Evolutionary conservation across 208 protist species (phyloP), one percentile per base, ranked within the genome.

Genomic region (Crithidia brevicula): DNA sequence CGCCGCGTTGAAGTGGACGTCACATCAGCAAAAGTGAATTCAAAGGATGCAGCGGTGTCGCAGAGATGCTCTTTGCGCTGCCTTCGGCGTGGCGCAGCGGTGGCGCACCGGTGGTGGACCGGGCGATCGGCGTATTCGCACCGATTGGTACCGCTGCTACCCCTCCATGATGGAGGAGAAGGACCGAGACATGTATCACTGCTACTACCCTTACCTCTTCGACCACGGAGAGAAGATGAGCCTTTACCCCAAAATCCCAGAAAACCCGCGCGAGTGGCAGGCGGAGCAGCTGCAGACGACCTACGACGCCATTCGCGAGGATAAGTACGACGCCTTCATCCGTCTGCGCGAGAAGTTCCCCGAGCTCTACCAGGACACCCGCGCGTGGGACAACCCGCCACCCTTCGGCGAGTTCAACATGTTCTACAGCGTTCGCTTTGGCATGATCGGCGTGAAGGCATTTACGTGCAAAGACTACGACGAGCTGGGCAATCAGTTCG

Each of bases 351-450:
- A 96, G 49, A 97, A 97, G 72, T 97, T 97, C 64, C 93, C 93
- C 4, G 90, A 97, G 73, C 81, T 97, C 33, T 97, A 97, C 66
- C 91, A 97, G 59, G 93, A 97, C 76, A 97, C 93, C 7, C 81
- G 67, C 25, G 83, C 87, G 5, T 98, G 94, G 94, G 89, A 97
- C 77, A 96, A 96, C 68, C 94, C 94, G 45, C 92, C 92, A 13
- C 89, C 94, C 9, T 98, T 96, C 79, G 94, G 94, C 18, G 92
- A 97, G 73, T 98, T 97, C 66, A 96, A 98, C 79, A 94, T 96
- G 89, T 96, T 96, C 61, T 98, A 96, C 68, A 96, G 88, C n/a
- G 90, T 96, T 16, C 77, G 94, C 45, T 92, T 97, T 70, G 94
- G 94, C 33, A 91, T 98, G 88, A 63, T 98, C 53, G 94, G 94